These are phyloP conservation scores for Fusarium beomiforme DNA, from an alignment of 2,329 filamentous ascomycete genomes.

Conservation along the genomic window DNA sequence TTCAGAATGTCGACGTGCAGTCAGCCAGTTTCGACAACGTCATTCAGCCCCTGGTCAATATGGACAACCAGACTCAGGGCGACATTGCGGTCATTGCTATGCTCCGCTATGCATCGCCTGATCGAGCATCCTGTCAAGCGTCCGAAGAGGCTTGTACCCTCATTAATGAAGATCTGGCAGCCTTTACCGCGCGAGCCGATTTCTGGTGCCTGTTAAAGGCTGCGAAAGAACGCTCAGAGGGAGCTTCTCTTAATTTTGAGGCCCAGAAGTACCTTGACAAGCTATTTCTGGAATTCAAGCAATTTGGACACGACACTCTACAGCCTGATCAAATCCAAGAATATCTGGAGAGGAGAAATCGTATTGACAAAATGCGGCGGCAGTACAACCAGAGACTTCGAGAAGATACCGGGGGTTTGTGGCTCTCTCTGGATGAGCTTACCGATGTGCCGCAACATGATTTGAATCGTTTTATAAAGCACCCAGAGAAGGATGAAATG, in stretches of 20 bases:
- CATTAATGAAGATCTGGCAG: not conserved
- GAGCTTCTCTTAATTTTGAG: not conserved
- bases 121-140: not conserved
- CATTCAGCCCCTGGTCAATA: not conserved
- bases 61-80: not conserved
- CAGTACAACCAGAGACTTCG: not conserved
- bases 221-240: not conserved
- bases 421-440: not conserved
- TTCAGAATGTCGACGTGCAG: not conserved
- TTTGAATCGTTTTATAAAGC: accelerated
- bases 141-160: not conserved
- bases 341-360: not conserved
- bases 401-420: not conserved
- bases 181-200: not conserved
- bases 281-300: not conserved
- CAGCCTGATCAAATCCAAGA: not conserved
- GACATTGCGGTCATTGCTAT: not conserved
- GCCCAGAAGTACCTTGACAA: not conserved
- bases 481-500: not conserved
- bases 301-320: not conserved
- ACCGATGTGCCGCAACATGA: not conserved
- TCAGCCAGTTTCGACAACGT: not conserved
- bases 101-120: not conserved
- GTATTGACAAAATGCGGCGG: not conserved
- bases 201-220: not conserved